Evolutionary conservation across 2,329 filamentous ascomycete genomes (phyloP), one percentile per base, ranked within the genome.

Genomic region (Colletotrichum eleusines): DNA sequence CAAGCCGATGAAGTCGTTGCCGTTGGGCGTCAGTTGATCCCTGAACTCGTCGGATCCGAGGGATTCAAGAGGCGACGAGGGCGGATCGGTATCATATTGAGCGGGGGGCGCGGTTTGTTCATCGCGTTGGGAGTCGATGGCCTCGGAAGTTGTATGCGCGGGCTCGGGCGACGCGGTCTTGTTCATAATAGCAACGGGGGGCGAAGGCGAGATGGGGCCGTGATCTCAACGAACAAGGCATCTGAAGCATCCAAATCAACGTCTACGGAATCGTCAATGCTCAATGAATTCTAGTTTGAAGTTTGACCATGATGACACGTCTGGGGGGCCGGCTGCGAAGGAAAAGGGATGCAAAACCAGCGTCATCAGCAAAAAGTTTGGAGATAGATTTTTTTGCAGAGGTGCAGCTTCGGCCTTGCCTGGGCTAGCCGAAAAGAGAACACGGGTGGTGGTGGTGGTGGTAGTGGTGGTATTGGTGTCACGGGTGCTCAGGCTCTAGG

Each of bases 91-190:
- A 51, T 73, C 69, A 71, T 71, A 20, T 28, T 63, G 64, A 54
- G 38, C 26, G 40, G 33, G n/a, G 7, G 71, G 61, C 71, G 72
- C 72, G 71, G 48, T 68, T 63, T 74, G 63, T 54, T 71, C 68
- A 73, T 73, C 75, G 74, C 71, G 74, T 73, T 75, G 69, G 69
- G 72, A 54, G 71, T 74, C 64, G 72, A 70, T 65, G 72, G 73
- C 72, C 72, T 76, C 74, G 73, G 73, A 72, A 75, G 80, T 77
- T 79, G 80, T 77, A 76, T 80, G 80, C 77, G 71, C 71, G 63
- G 60, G 81, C 82, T 82, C 81, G 82, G 84, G 82, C 82, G 86
- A 89, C 87, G 87, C 87, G 87, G 82, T 87, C 83, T 84, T 84
- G 81, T 85, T 86, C 88, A 89, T 89, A 84, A 82, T 87, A 80